Evolutionary conservation across 441 rosid genomes (phyloP).

Genomic region (Oxalis stricta): DNA sequence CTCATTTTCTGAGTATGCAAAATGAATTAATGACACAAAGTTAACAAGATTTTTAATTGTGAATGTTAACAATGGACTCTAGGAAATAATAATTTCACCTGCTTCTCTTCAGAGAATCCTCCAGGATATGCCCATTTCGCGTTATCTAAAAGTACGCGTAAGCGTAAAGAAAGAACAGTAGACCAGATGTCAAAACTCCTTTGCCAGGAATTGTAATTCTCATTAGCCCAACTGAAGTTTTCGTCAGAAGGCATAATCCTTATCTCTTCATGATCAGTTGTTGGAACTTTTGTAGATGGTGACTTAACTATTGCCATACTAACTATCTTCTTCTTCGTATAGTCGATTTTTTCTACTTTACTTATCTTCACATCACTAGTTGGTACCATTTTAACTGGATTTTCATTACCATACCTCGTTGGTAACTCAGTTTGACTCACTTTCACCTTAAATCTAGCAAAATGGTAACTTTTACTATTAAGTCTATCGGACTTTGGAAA

Average conservation of each 20-base stretch:
- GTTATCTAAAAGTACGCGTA: slow-evolving; percentile 66
- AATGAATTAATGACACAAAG: slow-evolving; percentile 7
- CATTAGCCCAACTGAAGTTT: slow-evolving; percentile 91
- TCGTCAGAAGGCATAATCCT: slow-evolving; percentile 81
- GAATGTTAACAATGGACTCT: no score
- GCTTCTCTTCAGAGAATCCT: slow-evolving; percentile 69
- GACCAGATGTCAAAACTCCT: slow-evolving; percentile 88
- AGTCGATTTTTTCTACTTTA: slow-evolving; percentile 39
- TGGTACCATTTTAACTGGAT: slow-evolving; percentile 70
- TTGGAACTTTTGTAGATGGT: slow-evolving; percentile 38
- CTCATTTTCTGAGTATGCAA: slow-evolving; percentile 40
- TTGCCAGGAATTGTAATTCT: slow-evolving; percentile 61
- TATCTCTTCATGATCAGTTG: slow-evolving; percentile 44
- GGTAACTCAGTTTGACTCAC: slow-evolving; percentile 50
- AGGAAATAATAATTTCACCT: slow-evolving; percentile 23
- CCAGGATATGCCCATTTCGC: slow-evolving; percentile 78
- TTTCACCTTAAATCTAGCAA: slow-evolving; percentile 28
- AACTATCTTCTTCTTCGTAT: slow-evolving; percentile 29
- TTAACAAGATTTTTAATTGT: slow-evolving; percentile 4
- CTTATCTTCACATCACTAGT: slow-evolving; percentile 50
- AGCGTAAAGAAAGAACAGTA: slow-evolving; percentile 50
- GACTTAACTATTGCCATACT: slow-evolving; percentile 48
- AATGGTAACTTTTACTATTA: slow-evolving; percentile 11
- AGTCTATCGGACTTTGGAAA: slow-evolving; percentile 11
- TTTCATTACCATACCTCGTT: slow-evolving; percentile 45